Conservation (phyloP, 345 rosid species). For the Eutrema japonicum region DNA sequence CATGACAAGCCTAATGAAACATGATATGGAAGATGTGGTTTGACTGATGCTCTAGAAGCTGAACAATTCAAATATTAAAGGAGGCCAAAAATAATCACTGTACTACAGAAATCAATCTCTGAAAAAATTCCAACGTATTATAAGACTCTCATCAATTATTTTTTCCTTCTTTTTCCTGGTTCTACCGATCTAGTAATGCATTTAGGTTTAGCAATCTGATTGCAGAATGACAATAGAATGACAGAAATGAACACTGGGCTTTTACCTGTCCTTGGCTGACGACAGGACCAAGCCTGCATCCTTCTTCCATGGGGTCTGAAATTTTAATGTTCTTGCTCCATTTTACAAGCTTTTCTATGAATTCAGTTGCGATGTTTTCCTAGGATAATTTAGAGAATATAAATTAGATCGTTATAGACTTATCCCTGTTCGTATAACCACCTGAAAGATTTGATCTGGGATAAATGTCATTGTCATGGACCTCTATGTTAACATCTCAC, state of each 20-base stretch:
- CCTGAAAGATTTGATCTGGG: neutral
- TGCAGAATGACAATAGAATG: neutral
- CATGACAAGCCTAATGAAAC: neutral
- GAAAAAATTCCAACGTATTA: neutral
- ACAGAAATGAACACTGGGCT: neutral
- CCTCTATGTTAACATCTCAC: constrained; percentile 6
- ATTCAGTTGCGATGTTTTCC: constrained; percentile 78
- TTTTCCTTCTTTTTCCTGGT: neutral
- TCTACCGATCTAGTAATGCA: neutral
- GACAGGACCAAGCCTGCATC: constrained; percentile 92
- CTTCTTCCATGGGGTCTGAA: constrained; percentile 87
- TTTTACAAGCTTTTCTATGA: constrained; percentile 66
- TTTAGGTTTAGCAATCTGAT: neutral
- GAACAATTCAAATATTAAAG: neutral
- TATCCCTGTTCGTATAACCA: constrained; percentile 12
- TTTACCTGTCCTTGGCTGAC: constrained; percentile 83
- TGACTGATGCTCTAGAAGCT: constrained; percentile 18
- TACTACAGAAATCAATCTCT: constrained; percentile 10
- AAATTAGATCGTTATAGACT: neutral
- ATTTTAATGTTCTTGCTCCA: constrained; percentile 81
- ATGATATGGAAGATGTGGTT: constrained; percentile 13
- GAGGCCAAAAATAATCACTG: constrained; percentile 10
- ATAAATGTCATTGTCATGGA: constrained; percentile 2
- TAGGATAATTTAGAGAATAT: constrained; percentile 29
- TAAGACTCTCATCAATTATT: neutral